These are phyloP conservation scores for Sarocladium oryzae DNA, from an alignment of 2,329 filamentous ascomycete genomes.

Conservation along the genomic window DNA sequence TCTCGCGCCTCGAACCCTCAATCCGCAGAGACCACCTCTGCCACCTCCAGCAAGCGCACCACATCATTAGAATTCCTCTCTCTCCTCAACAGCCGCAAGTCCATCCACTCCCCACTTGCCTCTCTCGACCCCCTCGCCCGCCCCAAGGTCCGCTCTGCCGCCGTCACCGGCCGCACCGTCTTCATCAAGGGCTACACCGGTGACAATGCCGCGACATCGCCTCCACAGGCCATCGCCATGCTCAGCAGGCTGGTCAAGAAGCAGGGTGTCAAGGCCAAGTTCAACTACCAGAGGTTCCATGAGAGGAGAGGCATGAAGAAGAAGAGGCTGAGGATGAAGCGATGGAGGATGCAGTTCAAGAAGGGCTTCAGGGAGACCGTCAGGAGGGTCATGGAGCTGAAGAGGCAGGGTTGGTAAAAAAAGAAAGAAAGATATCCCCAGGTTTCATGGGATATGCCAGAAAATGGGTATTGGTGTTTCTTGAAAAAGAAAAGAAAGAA, in stretches of 20 bases:
- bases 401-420: slow-evolving; percentile 68
- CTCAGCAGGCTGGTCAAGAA: slow-evolving; percentile 31
- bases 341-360: slow-evolving; percentile 66
- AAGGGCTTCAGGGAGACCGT: slow-evolving; percentile 60
- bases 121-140: slow-evolving; percentile 32
- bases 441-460: too few relatives aligned
- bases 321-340: slow-evolving; percentile 64
- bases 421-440: too few relatives aligned
- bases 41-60: slow-evolving; percentile 13
- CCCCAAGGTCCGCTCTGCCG: slow-evolving; percentile 33
- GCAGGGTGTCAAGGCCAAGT: slow-evolving; percentile 55
- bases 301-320: slow-evolving; percentile 70
- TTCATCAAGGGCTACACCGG: slow-evolving; percentile 23
- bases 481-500: background rate
- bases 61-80: slow-evolving; percentile 25
- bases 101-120: slow-evolving; percentile 30
- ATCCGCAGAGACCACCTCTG: background rate
- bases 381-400: slow-evolving; percentile 60
- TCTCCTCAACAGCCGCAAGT: slow-evolving; percentile 23
- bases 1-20: background rate
- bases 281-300: slow-evolving; percentile 58
- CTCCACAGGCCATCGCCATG: slow-evolving; percentile 36
- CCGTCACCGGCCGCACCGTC: slow-evolving; percentile 33
- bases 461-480: background rate
- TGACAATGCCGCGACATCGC: slow-evolving; percentile 27